A percentile compares a stretch with the other conserved stretches of the same genome.
phyloP scores from a whole-genome alignment of 2,329 filamentous ascomycete genomes.

The Nectriaceae sp. region DNA sequence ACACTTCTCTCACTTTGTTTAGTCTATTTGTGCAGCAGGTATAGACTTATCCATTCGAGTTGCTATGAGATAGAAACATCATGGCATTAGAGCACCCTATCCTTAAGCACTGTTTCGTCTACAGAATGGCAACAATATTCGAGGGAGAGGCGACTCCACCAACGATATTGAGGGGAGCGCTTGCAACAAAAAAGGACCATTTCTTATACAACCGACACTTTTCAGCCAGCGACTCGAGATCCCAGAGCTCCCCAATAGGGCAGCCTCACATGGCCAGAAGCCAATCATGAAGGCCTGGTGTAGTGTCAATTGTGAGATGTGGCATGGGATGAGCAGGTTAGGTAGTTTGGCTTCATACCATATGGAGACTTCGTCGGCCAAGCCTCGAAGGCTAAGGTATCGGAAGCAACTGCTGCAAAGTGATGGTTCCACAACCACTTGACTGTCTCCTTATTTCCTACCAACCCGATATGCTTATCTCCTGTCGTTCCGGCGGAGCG shows the following conservation, averaged over 20 bases:
- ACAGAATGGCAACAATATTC: no score
- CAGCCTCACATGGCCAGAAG: constrained; percentile 49
- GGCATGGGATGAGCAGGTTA: no score
- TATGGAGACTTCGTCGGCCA: constrained; percentile 41
- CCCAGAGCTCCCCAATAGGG: constrained; percentile 38
- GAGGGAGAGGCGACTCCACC: no score
- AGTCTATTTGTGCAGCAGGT: no score
- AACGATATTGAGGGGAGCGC: constrained; percentile 47
- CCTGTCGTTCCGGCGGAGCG: constrained; percentile 35
- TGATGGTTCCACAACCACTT: constrained; percentile 58
- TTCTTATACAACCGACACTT: constrained; percentile 52
- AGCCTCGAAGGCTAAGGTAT: constrained; percentile 53
- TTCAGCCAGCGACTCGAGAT: constrained; percentile 36
- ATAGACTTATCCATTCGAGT: no score
- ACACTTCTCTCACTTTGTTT: no score
- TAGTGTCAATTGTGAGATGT: no score
- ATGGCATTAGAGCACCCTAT: no score
- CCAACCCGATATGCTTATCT: no score
- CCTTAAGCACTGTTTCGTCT: no score
- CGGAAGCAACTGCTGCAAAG: constrained; percentile 58
- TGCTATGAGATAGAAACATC: no score
- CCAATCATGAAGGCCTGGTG: no score
- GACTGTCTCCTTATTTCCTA: constrained; percentile 47
- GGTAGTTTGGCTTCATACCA: constrained; percentile 43
- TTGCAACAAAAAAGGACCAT: constrained; percentile 50